A percentile compares a stretch with the other conserved stretches of the same genome.
phyloP scores from a whole-genome alignment of 2,329 filamentous ascomycete genomes.

The Macrophomina phaseolina region DNA sequence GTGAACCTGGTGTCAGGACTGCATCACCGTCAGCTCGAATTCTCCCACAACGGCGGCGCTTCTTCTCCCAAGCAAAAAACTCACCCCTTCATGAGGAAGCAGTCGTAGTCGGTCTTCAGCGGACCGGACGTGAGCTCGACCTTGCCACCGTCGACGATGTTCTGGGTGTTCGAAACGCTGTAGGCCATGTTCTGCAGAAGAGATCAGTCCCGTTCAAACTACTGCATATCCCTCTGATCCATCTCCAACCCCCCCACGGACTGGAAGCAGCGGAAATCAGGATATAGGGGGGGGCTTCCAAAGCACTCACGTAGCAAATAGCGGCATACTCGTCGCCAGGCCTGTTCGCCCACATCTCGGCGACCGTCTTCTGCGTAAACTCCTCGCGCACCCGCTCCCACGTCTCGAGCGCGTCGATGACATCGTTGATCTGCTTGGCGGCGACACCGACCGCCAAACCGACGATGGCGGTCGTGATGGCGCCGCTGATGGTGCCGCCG shows the following conservation, averaged over 20 bases:
- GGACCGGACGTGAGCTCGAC: neutral
- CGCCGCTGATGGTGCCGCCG: conserved; percentile 1
- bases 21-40: neutral
- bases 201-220: neutral
- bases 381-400: conserved; percentile 12
- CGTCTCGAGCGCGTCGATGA: neutral
- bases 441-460: conserved; percentile 1
- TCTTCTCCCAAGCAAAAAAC: neutral
- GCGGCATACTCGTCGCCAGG: neutral
- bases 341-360: neutral
- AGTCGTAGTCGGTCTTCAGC: conserved; percentile 1
- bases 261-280: no score
- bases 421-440: neutral
- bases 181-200: conserved; percentile 1
- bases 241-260: neutral
- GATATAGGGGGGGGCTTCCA: neutral
- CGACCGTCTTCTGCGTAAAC: conserved; percentile 4
- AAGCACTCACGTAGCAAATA: conserved; percentile 1
- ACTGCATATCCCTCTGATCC: neutral
- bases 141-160: neutral
- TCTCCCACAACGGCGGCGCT: no score
- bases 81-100: conserved; percentile 2
- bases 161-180: neutral
- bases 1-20: neutral
- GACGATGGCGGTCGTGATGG: conserved; percentile 2